These are phyloP conservation scores for Paecilomyces niveus DNA, from an alignment of 2,329 filamentous ascomycete genomes.

Conservation along the genomic window DNA sequence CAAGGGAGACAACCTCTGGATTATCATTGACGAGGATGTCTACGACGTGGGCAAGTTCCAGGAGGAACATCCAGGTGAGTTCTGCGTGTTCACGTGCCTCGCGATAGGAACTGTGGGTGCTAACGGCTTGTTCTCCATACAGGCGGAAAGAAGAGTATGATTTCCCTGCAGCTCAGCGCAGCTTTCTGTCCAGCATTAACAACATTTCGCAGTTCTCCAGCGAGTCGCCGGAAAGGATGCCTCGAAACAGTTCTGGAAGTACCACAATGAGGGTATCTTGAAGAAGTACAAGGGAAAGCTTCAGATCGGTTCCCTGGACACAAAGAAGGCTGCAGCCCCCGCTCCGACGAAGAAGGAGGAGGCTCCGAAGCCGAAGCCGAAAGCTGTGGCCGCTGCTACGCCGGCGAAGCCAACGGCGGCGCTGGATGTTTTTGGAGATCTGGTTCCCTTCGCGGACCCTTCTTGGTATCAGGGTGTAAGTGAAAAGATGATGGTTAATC, in stretches of 20 bases:
- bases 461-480: constrained; percentile 90
- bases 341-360: constrained; percentile 44
- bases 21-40: constrained; percentile 89
- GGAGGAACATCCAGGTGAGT: constrained; percentile 63
- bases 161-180: not conserved
- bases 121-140: constrained; percentile 1
- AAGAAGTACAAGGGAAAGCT: constrained; percentile 57
- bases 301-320: constrained; percentile 69
- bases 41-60: constrained; percentile 90
- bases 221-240: constrained; percentile 61
- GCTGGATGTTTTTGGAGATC: constrained; percentile 74
- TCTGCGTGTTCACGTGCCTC: not conserved
- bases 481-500: constrained; percentile 11
- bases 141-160: constrained; percentile 66
- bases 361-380: constrained; percentile 50
- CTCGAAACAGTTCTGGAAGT: constrained; percentile 63
- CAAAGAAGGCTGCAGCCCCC: constrained; percentile 62
- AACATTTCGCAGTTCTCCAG: constrained; percentile 46
- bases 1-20: constrained; percentile 77
- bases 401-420: constrained; percentile 57
- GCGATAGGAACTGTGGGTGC: not conserved
- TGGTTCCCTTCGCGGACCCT: constrained; percentile 88
- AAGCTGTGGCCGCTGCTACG: constrained; percentile 33
- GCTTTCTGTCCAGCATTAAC: not conserved
- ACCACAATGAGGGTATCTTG: constrained; percentile 54